These are phyloP conservation scores for Pugionium dolabratum DNA, from an alignment of 345 rosid genomes.

Conservation along the genomic window DNA sequence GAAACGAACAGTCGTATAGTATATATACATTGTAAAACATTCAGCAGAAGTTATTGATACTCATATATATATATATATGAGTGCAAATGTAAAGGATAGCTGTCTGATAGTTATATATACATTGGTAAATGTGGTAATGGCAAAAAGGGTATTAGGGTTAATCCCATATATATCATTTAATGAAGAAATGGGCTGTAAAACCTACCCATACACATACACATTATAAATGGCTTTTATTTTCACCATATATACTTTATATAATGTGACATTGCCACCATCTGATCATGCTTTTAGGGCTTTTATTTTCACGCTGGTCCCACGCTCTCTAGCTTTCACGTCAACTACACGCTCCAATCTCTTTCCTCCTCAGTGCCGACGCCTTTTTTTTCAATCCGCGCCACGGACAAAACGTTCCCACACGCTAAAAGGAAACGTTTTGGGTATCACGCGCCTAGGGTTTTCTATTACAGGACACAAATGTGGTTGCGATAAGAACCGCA, in stretches of 20 bases:
- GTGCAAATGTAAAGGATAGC: conserved; percentile 9
- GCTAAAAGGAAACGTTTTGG: conserved; percentile 13
- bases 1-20: no score
- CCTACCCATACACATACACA: conserved; percentile 39
- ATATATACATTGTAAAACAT: not conserved
- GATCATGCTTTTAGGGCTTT: conserved; percentile 44
- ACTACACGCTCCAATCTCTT: conserved; percentile 30
- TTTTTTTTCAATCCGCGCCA: conserved; percentile 13
- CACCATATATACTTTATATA: no score
- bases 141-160: conserved; percentile 35
- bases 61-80: not conserved
- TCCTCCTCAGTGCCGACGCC: conserved; percentile 34
- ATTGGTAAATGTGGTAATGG: conserved; percentile 19
- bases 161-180: conserved; percentile 26
- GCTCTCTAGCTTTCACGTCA: not conserved
- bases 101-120: conserved; percentile 19
- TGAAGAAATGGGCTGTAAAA: conserved; percentile 42
- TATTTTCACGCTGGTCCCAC: conserved; percentile 31
- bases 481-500: conserved; percentile 72
- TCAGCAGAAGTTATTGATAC: not conserved
- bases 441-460: conserved; percentile 56
- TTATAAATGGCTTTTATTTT: no score
- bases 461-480: conserved; percentile 39
- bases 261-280: no score
- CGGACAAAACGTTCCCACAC: conserved; percentile 39